Evolutionary conservation across 148 eudicot species (phyloP), one percentile per base, ranked within the genome.

Genomic region (Camellia sinensis): DNA sequence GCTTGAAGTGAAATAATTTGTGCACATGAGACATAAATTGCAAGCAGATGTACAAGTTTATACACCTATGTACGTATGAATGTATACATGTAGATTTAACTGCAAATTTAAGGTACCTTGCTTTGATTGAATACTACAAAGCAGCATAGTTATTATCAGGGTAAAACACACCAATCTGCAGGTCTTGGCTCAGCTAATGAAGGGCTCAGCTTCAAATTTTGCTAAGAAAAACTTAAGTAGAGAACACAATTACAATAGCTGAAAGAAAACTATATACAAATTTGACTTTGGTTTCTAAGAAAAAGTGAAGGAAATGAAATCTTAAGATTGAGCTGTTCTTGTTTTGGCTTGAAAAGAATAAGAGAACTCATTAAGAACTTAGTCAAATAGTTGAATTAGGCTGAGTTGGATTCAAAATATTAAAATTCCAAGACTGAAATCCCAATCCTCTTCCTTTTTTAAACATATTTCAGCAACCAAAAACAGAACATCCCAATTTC

Each of bases 101-200:
- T 71, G 6, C 60, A 71, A 70, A 21, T 18, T 71, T 44, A 19
- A 44, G 7, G 50, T 40, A 43, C 77, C 77, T 56, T 5, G 40
- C 14, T 29, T 37, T 46, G 68, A 6, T 2, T 56, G 78, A 41
- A 61, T 10, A 44, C 37, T 64, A 60, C 17, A 41, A 75, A 5
- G 40, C 67, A 43, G 48, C 64, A 62, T 43, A 17, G 7, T 44
- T 46, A 4, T 6, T 71, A 21, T 71, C 74, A 19, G 56, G 74
- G 59, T 72, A 48, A 48, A 10, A 19, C 11, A 72, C n/a, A 46
- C 52, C 64, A 40, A 74, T 74, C 65, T 74, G 65, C 65, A 40
- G 66, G 17, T 59, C 15, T 59, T 74, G 77, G 77, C 44, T 59
- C 63, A 56, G 64, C 3, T 14, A 14, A 53, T 54, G 44, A 54